Percentiles rank a stretch among this genome's conserved stretches.
Conservation (phyloP, 768 basidiomycete genomes). For the Boletus fagicola region DNA sequence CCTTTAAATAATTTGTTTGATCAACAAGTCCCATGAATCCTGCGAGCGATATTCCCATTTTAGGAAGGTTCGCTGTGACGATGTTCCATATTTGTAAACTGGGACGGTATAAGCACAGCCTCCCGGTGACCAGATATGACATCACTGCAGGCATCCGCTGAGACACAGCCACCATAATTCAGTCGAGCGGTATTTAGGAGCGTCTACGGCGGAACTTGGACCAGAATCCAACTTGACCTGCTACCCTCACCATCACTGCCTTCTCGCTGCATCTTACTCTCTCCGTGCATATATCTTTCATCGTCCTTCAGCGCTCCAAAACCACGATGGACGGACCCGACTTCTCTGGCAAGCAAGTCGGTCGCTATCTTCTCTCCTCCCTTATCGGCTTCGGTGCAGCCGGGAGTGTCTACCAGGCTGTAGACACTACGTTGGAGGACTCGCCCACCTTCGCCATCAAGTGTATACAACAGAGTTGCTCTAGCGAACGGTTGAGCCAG, state of each 20-base stretch:
- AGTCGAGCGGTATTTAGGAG: not conserved
- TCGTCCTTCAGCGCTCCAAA: not conserved
- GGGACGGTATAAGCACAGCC: no score
- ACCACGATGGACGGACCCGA: slow-evolving; percentile 33
- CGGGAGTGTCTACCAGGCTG: slow-evolving; percentile 73
- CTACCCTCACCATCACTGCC: not conserved
- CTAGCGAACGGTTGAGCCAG: slow-evolving; percentile 51
- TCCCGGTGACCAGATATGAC: no score
- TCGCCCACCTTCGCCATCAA: slow-evolving; percentile 65
- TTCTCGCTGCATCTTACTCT: not conserved
- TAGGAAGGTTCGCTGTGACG: no score
- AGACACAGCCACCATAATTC: not conserved
- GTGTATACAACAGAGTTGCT: slow-evolving; percentile 53
- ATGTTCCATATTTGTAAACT: no score
- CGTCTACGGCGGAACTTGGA: not conserved
- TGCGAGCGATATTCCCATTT: no score
- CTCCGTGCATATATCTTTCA: not conserved
- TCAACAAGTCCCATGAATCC: no score
- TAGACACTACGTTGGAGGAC: slow-evolving; percentile 43
- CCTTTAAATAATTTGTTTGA: no score
- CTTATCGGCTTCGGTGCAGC: slow-evolving; percentile 72
- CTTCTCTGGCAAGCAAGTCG: slow-evolving; percentile 50
- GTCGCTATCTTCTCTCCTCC: slow-evolving; percentile 59
- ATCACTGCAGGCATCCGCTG: no score
- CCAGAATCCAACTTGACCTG: not conserved